phyloP scores from a whole-genome alignment of 108 stramenopile genomes.

The Pelagomonas calceolata region DNA sequence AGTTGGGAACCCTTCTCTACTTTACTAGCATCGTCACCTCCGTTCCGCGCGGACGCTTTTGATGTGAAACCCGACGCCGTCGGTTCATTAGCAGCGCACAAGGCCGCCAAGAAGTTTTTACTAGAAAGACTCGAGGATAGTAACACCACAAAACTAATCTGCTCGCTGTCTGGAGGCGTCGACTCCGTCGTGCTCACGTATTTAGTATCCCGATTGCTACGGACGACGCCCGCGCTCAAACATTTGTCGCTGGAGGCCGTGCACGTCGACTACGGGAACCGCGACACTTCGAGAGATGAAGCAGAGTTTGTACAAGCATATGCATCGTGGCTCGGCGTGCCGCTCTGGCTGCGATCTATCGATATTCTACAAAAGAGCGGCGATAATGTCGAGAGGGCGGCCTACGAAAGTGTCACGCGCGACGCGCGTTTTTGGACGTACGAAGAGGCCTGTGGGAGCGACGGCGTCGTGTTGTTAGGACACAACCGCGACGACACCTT shows the following conservation, averaged over 20 bases:
- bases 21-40: too few relatives aligned
- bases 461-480: neutral
- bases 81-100: too few relatives aligned
- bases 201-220: neutral
- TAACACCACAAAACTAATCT: neutral
- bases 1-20: too few relatives aligned
- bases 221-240: neutral
- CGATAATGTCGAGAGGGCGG: too few relatives aligned
- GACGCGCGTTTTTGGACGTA: neutral
- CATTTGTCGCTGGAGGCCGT: neutral
- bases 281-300: neutral
- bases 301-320: neutral
- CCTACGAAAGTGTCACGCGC: neutral
- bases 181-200: neutral
- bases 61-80: too few relatives aligned
- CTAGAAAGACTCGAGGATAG: neutral
- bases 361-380: too few relatives aligned
- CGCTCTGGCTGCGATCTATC: too few relatives aligned
- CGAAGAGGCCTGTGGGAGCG: neutral
- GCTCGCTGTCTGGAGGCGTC: neutral
- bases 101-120: neutral
- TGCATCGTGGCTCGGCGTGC: too few relatives aligned
- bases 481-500: neutral
- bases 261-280: neutral
- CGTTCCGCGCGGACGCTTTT: too few relatives aligned